Base-by-base conservation (phyloP, 2,329 filamentous ascomycete species). In the Fusarium foetens region DNA sequence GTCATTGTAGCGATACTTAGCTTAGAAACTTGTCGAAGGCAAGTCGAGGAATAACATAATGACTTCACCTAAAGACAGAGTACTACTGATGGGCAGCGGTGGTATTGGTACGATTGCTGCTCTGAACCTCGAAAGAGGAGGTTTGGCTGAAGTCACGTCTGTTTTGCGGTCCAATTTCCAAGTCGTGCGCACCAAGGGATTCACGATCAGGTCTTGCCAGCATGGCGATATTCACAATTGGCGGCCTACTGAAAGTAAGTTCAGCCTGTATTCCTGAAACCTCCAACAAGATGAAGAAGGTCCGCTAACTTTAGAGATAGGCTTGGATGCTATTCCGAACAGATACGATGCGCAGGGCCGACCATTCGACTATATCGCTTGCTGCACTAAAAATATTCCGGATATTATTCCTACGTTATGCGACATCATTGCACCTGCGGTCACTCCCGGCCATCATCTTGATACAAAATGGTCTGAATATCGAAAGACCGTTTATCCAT, bases 261-360 rank as follows among this genome's bases (percentile, higher is more conserved):
- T 43, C n/a, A 8, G 10, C 23, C 10, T 23, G 38, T 8, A 27
- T 27, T 8, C 27, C 27, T 27, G 27, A 8, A 23, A 11, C n/a
- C 39, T 11, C 3, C 3, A 4, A 19, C 6, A 12, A 17, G 8
- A 17, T 17, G 14, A 42, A 8, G 2, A 23, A 3, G 1, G 1
- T 23, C 6, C 4, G 10, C 41, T 43, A 2, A 43, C 16, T 12
- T 12, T 6, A 8, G 5, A 17, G 4, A 12, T 17, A 43, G 41
- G 6, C 0, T 17, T 43, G 2, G 23, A 43, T 8, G 41, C 41
- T 8, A 43, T 43, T 6, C 41, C 23, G 4, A 43, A 8, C 6
- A 25, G 5, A 43, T 43, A 8, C 0, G 14, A 43, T 43, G 4
- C 41, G 8, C 16, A 12, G 16, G 23, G 23, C 23, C 23, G 23